Evolutionary conservation across 148 eudicot species (phyloP), one percentile per base, ranked within the genome.

Genomic region (Cornus kousa): DNA sequence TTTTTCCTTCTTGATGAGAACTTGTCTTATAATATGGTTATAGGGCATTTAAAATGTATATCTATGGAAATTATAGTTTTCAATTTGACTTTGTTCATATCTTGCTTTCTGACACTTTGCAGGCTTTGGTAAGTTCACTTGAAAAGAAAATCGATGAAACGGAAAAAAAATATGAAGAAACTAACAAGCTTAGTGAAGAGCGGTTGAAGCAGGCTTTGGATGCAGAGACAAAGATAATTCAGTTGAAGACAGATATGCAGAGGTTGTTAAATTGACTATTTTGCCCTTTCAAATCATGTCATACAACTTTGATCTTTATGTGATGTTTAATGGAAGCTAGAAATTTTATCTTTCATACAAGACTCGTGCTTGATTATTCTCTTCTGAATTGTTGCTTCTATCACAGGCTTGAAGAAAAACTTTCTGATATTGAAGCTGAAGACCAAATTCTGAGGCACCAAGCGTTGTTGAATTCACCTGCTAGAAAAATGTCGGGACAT

Each of bases 341-440:
- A 62, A 31, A 48, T 60, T 33, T 33, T 57, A 12, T 55, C 22
- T 55, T 33, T 71, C 8, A 70, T 12, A 10, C 6, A 31, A 43
- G 17, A 48, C 68, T 59, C 31, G 7, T 39, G 46, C 57, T 55
- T 80, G 77, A 24, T 66, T 78, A 33, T 75, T 57, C 22, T 80
- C 11, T 46, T 70, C 16, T 73, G 68, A 28, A 66, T 32, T 80
- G 55, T 33, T 31, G 28, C n/a, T 28, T 35, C 67, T 50, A 75
- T 72, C 67, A 60, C 80, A 93, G 99, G 73, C 95, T 92, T 59
- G 92, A 92, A 86, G 98, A 90, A 73, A 96, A 92, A 80, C 77
- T 91, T 50, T 80, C 90, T 62, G 93, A 87, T 78, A 81, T 92
- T 74, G 97, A 89, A 72, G 70, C 88, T 39, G 92, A 84, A 75